Percentiles rank a stretch among this genome's conserved stretches.
Evolutionary conservation across 352 stramenopile genomes (phyloP).

Genomic region (Hyaloperonospora brassicae): DNA sequence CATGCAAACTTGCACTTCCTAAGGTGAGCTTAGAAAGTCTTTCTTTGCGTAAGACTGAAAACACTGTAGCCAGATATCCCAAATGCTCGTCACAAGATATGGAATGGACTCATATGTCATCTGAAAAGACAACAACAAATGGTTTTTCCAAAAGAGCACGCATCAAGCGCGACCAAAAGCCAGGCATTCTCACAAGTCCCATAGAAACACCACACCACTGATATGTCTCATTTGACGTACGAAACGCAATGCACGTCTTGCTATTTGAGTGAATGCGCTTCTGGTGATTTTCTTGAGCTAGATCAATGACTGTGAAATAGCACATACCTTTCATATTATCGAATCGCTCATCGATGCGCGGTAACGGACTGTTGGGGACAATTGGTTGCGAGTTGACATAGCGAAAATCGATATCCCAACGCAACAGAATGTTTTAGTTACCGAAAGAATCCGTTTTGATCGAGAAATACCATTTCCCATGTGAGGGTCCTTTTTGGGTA

Average conservation of each 20-base stretch:
- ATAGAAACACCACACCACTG: not conserved
- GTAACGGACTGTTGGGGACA: no score
- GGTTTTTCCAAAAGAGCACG: not conserved
- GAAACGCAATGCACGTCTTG: not conserved
- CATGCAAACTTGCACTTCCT: conserved; percentile 2
- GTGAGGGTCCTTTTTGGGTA: not conserved
- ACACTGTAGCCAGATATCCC: not conserved
- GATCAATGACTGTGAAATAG: not conserved
- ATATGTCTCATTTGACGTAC: not conserved
- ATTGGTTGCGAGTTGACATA: no score
- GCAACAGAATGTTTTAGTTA: not conserved
- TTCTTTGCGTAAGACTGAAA: not conserved
- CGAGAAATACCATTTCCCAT: not conserved
- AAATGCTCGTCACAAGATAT: not conserved
- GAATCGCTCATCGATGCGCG: not conserved
- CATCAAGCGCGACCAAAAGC: not conserved
- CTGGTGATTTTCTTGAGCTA: not conserved
- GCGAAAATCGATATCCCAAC: not conserved
- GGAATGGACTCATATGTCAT: not conserved
- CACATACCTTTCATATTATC: not conserved
- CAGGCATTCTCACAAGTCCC: not conserved
- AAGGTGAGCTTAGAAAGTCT: not conserved
- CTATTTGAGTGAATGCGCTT: not conserved
- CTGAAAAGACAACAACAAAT: not conserved
- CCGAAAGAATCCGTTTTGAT: not conserved